Evolutionary conservation across 192 early-diverging fungal species (phyloP), one percentile per base, ranked within the genome.

Genomic region (Rhizophagus sp.): DNA sequence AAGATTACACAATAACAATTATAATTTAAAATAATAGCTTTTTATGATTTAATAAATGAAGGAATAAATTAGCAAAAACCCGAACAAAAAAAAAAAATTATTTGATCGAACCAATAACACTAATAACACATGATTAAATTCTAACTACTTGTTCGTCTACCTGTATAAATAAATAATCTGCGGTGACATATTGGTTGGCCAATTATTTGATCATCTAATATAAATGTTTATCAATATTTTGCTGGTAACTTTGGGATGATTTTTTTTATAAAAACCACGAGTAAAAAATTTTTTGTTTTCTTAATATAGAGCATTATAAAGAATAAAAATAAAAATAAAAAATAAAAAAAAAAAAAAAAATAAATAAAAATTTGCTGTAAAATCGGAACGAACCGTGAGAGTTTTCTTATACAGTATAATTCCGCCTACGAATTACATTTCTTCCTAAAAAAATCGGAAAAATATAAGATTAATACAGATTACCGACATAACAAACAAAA

Each of bases 401-500:
- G 64, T 65, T 65, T 65, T 25, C 27, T 27, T 65, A 27, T 13
- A 22, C 9, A 12, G 25, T 65, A 70, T 39, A 70, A 34, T 70
- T 70, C 68, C 9, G 68, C 33, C 68, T 36, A 70, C 44, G 36
- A 39, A 39, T 39, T 39, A 39, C 36, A 39, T 70, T 70, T 39
- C 33, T 70, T 36, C 22, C 36, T 69, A 57, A 70, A 39, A 70
- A 70, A 39, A 30, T 70, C 34, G 68, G 36, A 70, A 70, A 70
- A 69, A 36, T 69, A 69, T 39, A 70, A 44, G 68, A 70, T 70
- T 70, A 70, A 70, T 70, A 39, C 34, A 66, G 36, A 39, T 70
- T 70, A 39, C 68, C 68, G 34, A 70, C 34, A 70, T 70, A 70
- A 70, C 68, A 70, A 70, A 70, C 68, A 70, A 70, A 70, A 70